phyloP scores from a whole-genome alignment of 1,139 yeast genomes.

The Debaryomycetaceae sp. region DNA sequence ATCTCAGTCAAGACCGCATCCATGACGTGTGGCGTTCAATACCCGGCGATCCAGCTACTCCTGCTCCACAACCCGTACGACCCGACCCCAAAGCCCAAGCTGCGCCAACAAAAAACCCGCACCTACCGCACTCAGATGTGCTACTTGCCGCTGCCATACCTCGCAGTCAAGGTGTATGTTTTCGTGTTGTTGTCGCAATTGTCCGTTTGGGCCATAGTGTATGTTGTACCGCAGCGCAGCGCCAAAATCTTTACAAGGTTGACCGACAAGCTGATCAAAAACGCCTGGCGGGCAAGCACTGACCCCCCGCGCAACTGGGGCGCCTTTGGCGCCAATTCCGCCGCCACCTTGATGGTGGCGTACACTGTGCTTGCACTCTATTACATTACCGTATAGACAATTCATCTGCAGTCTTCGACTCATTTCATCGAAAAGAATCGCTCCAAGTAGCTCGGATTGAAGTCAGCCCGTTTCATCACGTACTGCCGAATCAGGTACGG shows the following conservation, averaged over 20 bases:
- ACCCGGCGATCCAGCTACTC: constrained; percentile 82
- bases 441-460: constrained; percentile 52
- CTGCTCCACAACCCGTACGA: constrained; percentile 55
- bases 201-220: too few species aligned
- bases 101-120: constrained; percentile 4
- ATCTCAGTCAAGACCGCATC: constrained; percentile 85
- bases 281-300: too few species aligned
- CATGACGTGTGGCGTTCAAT: constrained; percentile 84
- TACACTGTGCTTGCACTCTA: background rate
- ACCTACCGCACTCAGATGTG: constrained; percentile 56
- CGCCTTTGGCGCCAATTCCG: background rate
- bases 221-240: too few species aligned
- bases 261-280: too few species aligned
- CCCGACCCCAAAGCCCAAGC: constrained; percentile 10
- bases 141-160: constrained; percentile 66
- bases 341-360: background rate
- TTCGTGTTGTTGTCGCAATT: constrained; percentile 12
- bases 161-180: constrained; percentile 41
- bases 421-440: constrained; percentile 34
- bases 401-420: too few species aligned
- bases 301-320: too few species aligned
- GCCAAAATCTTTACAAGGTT: too few species aligned
- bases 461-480: constrained; percentile 68
- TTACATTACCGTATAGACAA: too few species aligned
- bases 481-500: constrained; percentile 65